phyloP scores from a whole-genome alignment of 2,329 filamentous ascomycete genomes.

The Bipolaris victoriae region DNA sequence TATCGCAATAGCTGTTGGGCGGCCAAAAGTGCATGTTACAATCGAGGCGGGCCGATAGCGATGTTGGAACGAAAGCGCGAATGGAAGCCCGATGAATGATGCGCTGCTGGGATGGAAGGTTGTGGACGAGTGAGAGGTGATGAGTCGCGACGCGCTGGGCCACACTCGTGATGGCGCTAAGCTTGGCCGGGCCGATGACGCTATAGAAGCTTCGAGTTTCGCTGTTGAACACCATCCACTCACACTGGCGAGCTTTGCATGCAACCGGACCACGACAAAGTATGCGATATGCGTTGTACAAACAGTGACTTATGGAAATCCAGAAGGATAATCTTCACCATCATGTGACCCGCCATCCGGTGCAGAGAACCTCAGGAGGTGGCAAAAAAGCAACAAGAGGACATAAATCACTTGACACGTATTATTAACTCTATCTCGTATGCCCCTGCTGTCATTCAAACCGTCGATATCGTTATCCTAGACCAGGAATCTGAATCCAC shows the following conservation, averaged over 20 bases:
- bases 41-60: constrained; percentile 19
- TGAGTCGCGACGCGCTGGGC: constrained; percentile 24
- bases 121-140: constrained; percentile 12
- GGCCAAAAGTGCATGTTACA: constrained; percentile 14
- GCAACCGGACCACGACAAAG: not conserved
- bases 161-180: constrained; percentile 13
- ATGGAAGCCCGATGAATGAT: constrained; percentile 16
- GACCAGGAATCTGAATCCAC: constrained; percentile 71
- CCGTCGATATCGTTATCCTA: constrained; percentile 37
- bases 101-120: constrained; percentile 24
- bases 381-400: constrained; percentile 13
- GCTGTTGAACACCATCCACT: constrained; percentile 7
- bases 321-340: not conserved
- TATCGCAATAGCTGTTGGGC: constrained; percentile 1
- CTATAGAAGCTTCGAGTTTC: constrained; percentile 32
- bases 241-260: constrained; percentile 1
- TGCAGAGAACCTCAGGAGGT: not conserved
- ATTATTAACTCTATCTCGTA: constrained; percentile 2
- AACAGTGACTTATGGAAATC: not conserved
- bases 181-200: constrained; percentile 18
- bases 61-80: constrained; percentile 6
- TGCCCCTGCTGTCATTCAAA: not conserved
- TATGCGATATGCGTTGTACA: not conserved
- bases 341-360: not conserved
- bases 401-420: constrained; percentile 1